Evolutionary conservation across 805 yeast species (phyloP).

Genomic region (Ogataea henricii): DNA sequence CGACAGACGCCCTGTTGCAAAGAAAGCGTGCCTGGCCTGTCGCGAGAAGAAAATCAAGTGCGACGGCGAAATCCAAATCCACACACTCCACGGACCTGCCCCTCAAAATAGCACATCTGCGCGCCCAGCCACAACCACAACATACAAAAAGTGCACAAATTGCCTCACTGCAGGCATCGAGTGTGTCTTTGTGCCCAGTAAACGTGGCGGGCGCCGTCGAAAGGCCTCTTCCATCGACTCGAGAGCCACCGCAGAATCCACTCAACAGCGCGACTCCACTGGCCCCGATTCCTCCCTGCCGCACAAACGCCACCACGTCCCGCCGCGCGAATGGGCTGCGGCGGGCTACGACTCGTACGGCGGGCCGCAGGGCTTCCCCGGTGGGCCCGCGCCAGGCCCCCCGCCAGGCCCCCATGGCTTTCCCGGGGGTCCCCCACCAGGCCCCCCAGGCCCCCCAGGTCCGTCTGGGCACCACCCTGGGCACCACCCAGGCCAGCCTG

Average conservation of each 20-base stretch:
- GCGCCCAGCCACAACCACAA: constrained; percentile 18
- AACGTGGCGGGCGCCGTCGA: constrained; percentile 57
- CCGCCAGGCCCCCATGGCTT: no score
- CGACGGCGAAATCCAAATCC: constrained; percentile 52
- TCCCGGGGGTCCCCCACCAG: not conserved
- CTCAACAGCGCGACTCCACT: not conserved
- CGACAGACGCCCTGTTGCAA: constrained; percentile 52
- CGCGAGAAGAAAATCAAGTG: constrained; percentile 67
- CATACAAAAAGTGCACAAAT: constrained; percentile 47
- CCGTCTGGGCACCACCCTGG: no score
- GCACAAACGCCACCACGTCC: not conserved
- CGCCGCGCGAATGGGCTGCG: not conserved
- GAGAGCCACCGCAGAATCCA: not conserved
- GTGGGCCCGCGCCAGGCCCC: not conserved
- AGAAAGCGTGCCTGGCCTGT: constrained; percentile 63
- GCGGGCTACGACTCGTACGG: no score
- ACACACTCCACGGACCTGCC: constrained; percentile 14
- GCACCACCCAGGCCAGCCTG: no score
- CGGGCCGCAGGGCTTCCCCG: not conserved
- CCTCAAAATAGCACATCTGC: constrained; percentile 1
- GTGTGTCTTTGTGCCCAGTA: constrained; percentile 59
- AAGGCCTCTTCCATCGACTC: constrained; percentile 25
- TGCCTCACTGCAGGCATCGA: constrained; percentile 46
- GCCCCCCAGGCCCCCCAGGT: constrained; percentile 4
- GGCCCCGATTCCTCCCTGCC: not conserved